These are phyloP conservation scores for Novakomyces olei DNA, from an alignment of 805 yeast species.

Conservation along the genomic window DNA sequence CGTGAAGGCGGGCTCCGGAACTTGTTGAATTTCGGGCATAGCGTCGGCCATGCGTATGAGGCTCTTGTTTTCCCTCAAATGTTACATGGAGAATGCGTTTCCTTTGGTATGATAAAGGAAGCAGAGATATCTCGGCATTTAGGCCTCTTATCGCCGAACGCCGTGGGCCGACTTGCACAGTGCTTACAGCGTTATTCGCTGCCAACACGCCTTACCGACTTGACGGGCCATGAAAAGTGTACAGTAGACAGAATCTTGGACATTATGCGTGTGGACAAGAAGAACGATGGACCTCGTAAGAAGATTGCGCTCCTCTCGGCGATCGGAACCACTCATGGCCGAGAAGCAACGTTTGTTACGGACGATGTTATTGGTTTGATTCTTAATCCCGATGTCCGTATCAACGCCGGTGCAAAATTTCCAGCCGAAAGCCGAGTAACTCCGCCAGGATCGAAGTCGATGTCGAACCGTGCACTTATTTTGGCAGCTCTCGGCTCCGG, in stretches of 20 bases:
- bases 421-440: constrained; percentile 26
- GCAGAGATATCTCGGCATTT: constrained; percentile 87
- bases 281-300: constrained; percentile 81
- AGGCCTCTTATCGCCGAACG: constrained; percentile 75
- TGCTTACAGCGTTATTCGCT: constrained; percentile 68
- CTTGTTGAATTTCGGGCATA: constrained; percentile 81
- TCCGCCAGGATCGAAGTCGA: constrained; percentile 96
- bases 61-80: constrained; percentile 95
- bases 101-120: constrained; percentile 85
- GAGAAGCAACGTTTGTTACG: constrained; percentile 61
- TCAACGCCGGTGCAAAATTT: constrained; percentile 18
- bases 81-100: constrained; percentile 95
- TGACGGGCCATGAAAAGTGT: constrained; percentile 46
- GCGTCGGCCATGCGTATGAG: constrained; percentile 95
- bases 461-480: constrained; percentile 81
- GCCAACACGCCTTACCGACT: constrained; percentile 60
- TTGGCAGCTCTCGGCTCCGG: constrained; percentile 85
- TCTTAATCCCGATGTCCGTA: constrained; percentile 58
- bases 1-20: constrained; percentile 88
- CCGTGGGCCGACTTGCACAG: constrained; percentile 72
- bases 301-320: constrained; percentile 62
- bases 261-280: constrained; percentile 90
- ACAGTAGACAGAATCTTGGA: constrained; percentile 54
- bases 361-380: constrained; percentile 66
- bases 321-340: constrained; percentile 78